Percentiles rank a stretch among this genome's conserved stretches.
phyloP scores from a whole-genome alignment of 495 filamentous ascomycete species.

The Clavariopsis aquatica region DNA sequence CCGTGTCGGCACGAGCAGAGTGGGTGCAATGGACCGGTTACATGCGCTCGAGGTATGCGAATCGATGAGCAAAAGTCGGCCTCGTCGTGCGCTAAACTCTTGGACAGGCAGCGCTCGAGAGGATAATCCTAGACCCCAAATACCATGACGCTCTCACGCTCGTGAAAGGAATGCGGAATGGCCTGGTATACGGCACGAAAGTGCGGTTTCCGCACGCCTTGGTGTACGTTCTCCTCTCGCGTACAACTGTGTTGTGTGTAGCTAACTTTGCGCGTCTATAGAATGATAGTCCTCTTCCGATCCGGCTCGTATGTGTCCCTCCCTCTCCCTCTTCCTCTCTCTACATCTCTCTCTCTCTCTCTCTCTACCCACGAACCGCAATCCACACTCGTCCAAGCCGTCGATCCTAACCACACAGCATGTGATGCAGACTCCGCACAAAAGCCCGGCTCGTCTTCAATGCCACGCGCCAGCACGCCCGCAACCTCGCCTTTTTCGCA shows the following conservation, averaged over 20 bases:
- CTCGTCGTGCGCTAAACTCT: not conserved
- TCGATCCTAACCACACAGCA: not conserved
- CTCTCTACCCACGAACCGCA: not conserved
- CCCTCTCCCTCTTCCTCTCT: too few relatives aligned
- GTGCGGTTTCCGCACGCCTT: conserved; percentile 97
- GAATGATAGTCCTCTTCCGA: conserved; percentile 94
- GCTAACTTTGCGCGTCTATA: conserved; percentile 40
- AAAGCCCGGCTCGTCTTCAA: conserved; percentile 76
- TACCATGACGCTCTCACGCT: conserved; percentile 81
- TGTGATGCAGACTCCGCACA: conserved; percentile 62
- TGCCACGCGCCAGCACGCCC: conserved; percentile 87
- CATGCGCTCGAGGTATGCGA: conserved; percentile 29
- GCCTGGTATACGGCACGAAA: conserved; percentile 94
- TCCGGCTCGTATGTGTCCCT: conserved; percentile 68
- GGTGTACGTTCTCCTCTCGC: conserved; percentile 58
- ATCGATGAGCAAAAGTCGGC: not conserved
- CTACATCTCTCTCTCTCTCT: too few relatives aligned
- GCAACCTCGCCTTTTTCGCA: conserved; percentile 88
- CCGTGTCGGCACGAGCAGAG: not conserved
- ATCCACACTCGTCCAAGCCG: not conserved
- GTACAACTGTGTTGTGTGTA: not conserved
- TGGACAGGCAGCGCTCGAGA: conserved; percentile 53
- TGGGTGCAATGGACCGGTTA: conserved; percentile 28
- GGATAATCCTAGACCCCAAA: conserved; percentile 74
- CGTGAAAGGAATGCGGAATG: conserved; percentile 91